Conservation (phyloP, 805 yeast species). For the Vanderwaltozyma verrucispora region DNA sequence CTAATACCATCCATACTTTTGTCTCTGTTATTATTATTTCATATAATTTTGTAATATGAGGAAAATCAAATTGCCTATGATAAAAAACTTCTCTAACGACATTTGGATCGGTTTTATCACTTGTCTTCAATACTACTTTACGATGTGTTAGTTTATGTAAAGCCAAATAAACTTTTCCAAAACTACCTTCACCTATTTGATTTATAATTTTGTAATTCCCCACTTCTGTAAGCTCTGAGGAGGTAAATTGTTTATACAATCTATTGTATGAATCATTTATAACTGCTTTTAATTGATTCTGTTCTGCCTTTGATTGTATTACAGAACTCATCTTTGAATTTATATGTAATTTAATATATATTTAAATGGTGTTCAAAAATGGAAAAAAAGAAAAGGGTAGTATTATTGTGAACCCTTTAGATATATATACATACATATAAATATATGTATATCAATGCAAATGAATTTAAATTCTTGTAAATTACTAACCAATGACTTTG, state of each 20-base stretch:
- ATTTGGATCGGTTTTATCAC: constrained; percentile 67
- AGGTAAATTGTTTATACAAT: constrained; percentile 39
- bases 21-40: constrained; percentile 78
- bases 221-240: constrained; percentile 46
- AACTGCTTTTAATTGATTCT: constrained; percentile 24
- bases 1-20: constrained; percentile 77
- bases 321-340: background rate
- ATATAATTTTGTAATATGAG: constrained; percentile 72
- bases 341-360: no score
- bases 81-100: constrained; percentile 85
- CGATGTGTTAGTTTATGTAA: constrained; percentile 61
- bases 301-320: constrained; percentile 20
- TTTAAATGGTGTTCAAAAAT: no score
- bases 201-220: constrained; percentile 70
- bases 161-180: constrained; percentile 87
- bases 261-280: constrained; percentile 58
- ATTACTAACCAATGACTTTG: no score
- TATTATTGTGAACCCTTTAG: no score
- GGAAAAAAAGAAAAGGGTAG: no score
- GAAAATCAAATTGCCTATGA: constrained; percentile 74
- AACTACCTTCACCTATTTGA: constrained; percentile 85
- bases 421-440: no score
- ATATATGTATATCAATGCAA: no score
- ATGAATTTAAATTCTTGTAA: no score
- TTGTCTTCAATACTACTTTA: constrained; percentile 80